A percentile compares a stretch with the other conserved stretches of the same genome.
Conservation (phyloP, 2,329 filamentous ascomycete species). For the Chalara sp. region DNA sequence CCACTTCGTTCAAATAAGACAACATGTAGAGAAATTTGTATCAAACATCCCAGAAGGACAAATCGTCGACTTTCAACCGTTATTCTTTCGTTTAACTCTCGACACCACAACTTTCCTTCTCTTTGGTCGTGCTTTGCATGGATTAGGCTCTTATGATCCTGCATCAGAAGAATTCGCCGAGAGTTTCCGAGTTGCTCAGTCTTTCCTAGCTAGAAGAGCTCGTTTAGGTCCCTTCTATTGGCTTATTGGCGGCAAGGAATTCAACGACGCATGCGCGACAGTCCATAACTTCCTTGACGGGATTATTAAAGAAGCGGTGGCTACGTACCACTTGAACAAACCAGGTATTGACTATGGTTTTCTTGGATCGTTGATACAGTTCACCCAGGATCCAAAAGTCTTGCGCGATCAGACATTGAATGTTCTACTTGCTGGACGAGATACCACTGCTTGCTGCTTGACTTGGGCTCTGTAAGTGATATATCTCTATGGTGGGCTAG, state of each 20-base stretch:
- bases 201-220: constrained; percentile 10
- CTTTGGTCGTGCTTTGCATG: constrained; percentile 68
- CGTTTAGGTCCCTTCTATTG: neutral
- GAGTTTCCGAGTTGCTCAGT: constrained; percentile 54
- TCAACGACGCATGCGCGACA: constrained; percentile 41
- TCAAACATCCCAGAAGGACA: neutral
- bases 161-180: constrained; percentile 29
- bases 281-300: constrained; percentile 50
- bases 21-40: neutral
- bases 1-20: constrained; percentile 51
- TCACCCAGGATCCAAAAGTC: constrained; percentile 62
- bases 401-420: constrained; percentile 80
- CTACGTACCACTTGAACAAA: too few species aligned
- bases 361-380: constrained; percentile 76
- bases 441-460: constrained; percentile 64
- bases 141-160: constrained; percentile 59
- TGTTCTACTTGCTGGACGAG: constrained; percentile 31
- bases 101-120: constrained; percentile 81
- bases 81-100: constrained; percentile 75
- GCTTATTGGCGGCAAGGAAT: neutral
- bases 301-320: constrained; percentile 59
- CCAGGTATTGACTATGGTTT: constrained; percentile 48
- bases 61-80: constrained; percentile 59
- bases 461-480: constrained; percentile 48
- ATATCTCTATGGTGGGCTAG: too few species aligned